These are phyloP conservation scores for Phytophthora hybrid DNA, from an alignment of 352 stramenopile genomes.

Conservation along the genomic window DNA sequence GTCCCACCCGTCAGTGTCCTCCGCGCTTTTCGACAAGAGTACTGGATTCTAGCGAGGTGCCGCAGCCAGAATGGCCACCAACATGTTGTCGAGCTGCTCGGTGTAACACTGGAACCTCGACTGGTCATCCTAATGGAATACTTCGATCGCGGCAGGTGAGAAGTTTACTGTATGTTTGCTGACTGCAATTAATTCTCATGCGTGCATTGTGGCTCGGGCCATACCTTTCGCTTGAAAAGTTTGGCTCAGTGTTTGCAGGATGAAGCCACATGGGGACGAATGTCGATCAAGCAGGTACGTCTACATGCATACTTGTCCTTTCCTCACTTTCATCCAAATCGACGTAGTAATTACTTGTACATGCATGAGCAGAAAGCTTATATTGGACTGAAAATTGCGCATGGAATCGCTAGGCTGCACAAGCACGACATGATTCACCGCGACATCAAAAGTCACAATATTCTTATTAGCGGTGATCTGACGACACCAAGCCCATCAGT, in stretches of 20 bases:
- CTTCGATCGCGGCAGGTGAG: conserved; percentile 41
- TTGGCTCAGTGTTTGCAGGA: conserved; percentile 48
- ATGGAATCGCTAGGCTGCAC: conserved; percentile 46
- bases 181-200: no score
- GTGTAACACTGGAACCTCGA: conserved; percentile 39
- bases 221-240: conserved; percentile 12
- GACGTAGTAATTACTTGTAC: not conserved
- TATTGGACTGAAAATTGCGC: conserved; percentile 44
- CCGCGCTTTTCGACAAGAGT: conserved; percentile 47
- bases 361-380: conserved; percentile 33
- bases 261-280: conserved; percentile 26
- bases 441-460: conserved; percentile 59
- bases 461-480: conserved; percentile 35
- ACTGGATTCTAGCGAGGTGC: conserved; percentile 36
- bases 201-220: no score
- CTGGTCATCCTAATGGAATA: conserved; percentile 48
- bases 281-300: conserved; percentile 43
- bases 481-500: conserved; percentile 20
- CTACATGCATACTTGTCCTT: not conserved
- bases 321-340: not conserved
- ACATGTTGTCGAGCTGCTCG: conserved; percentile 37
- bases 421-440: conserved; percentile 48
- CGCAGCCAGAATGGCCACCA: conserved; percentile 13
- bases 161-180: not conserved
- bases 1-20: conserved; percentile 45